Evolutionary conservation across 371 early-diverging fungal genomes (phyloP).

Genomic region (Actinomortierella wolfii): DNA sequence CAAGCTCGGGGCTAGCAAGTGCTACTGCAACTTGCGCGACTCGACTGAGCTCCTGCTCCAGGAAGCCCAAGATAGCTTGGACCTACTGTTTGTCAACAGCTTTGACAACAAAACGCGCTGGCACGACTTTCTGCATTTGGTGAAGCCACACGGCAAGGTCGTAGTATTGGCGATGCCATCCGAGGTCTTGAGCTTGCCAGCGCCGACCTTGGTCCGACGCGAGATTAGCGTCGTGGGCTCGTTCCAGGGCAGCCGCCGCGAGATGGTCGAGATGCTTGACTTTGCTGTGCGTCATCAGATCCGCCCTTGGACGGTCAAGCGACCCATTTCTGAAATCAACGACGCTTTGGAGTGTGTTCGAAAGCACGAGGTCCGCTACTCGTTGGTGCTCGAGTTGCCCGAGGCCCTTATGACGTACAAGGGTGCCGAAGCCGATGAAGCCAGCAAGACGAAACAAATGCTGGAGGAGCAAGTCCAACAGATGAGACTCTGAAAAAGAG

Average conservation of each 20-base stretch:
- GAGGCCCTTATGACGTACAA: too few relatives aligned
- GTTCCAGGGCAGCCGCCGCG: constrained; percentile 33
- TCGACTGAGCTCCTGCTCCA: too few relatives aligned
- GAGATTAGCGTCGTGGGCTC: constrained; percentile 41
- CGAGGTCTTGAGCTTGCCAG: neutral
- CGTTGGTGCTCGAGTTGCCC: constrained; percentile 23
- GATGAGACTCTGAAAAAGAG: too few relatives aligned
- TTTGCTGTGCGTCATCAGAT: constrained; percentile 44
- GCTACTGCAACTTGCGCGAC: neutral
- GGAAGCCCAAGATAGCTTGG: constrained; percentile 3
- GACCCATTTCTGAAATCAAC: constrained; percentile 18
- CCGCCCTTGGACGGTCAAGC: constrained; percentile 29
- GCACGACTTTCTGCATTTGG: constrained; percentile 12
- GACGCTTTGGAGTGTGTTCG: constrained; percentile 23
- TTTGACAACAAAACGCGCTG: constrained; percentile 11
- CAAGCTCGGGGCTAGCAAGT: constrained; percentile 9
- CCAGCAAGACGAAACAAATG: too few relatives aligned
- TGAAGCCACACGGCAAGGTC: constrained; percentile 33
- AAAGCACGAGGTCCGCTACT: constrained; percentile 26
- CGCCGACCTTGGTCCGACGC: constrained; percentile 20
- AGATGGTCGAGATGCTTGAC: constrained; percentile 46
- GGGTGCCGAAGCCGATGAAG: too few relatives aligned
- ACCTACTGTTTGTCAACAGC: constrained; percentile 16
- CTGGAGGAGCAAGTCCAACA: too few relatives aligned
- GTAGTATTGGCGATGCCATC: constrained; percentile 46